Conservation (phyloP, 2,329 filamentous ascomycete genomes). For the Ophiocordyceps sinensis region DNA sequence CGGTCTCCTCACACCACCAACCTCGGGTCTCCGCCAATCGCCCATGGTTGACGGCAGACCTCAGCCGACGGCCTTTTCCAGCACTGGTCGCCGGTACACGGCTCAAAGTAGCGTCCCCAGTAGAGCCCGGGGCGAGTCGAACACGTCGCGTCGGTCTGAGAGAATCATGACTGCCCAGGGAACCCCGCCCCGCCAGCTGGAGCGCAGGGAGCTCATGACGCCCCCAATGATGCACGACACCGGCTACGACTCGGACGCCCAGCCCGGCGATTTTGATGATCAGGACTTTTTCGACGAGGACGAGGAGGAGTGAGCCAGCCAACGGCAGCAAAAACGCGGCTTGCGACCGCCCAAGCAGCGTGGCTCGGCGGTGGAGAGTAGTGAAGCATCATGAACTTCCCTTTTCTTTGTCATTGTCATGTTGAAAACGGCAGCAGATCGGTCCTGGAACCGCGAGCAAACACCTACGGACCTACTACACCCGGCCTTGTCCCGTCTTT, state of each 20-base stretch:
- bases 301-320: conserved; percentile 6
- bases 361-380: background rate
- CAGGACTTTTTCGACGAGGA: conserved; percentile 43
- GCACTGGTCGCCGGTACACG: conserved; percentile 43
- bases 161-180: conserved; percentile 21
- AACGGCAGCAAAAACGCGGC: too few relatives aligned
- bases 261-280: conserved; percentile 43
- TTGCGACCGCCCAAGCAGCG: background rate
- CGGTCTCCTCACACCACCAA: conserved; percentile 80
- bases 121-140: conserved; percentile 15
- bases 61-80: conserved; percentile 47
- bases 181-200: conserved; percentile 28
- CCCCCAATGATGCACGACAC: conserved; percentile 46
- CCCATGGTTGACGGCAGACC: conserved; percentile 26
- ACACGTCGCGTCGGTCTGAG: conserved; percentile 21
- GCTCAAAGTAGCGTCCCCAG: conserved; percentile 20
- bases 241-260: conserved; percentile 47
- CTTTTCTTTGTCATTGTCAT: conserved; percentile 2
- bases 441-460: background rate
- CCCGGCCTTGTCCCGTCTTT: background rate
- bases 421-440: background rate
- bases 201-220: conserved; percentile 32
- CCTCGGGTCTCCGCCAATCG: conserved; percentile 53
- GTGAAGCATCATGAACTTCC: background rate
- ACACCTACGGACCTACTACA: background rate